Conservation (phyloP, 208 protist species). For the Leishmania turanica region DNA sequence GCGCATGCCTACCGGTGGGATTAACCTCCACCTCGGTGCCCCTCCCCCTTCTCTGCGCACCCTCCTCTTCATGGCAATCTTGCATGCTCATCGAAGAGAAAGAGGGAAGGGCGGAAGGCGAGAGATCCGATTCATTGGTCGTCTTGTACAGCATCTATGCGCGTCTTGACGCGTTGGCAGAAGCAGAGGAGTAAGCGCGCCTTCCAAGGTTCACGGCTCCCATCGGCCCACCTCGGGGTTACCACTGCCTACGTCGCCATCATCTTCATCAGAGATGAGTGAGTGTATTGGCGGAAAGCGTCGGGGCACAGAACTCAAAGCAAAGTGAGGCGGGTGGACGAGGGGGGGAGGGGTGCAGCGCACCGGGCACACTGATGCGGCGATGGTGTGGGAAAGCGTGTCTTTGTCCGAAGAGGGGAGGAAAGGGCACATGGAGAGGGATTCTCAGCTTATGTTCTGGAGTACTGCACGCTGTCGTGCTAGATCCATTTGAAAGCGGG, state of each 20-base stretch:
- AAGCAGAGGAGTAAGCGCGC: neutral
- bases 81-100: neutral
- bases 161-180: neutral
- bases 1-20: neutral
- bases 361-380: neutral
- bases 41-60: neutral
- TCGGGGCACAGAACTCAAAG: neutral
- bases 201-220: neutral
- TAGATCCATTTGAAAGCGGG: slow-evolving; percentile 79
- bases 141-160: neutral
- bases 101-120: too few relatives aligned
- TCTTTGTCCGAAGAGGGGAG: neutral
- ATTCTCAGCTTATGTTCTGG: slow-evolving; percentile 38
- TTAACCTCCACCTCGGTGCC: neutral
- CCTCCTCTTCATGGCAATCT: neutral
- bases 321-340: neutral
- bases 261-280: neutral
- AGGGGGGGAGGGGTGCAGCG: neutral
- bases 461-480: slow-evolving; percentile 82
- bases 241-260: neutral
- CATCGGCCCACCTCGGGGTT: neutral
- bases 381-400: neutral
- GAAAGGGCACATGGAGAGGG: slow-evolving; percentile 1
- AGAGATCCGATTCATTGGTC: neutral
- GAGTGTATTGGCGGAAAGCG: neutral